Evolutionary conservation across 805 yeast genomes (phyloP).

Genomic region (Saccharomyces paradoxus): DNA sequence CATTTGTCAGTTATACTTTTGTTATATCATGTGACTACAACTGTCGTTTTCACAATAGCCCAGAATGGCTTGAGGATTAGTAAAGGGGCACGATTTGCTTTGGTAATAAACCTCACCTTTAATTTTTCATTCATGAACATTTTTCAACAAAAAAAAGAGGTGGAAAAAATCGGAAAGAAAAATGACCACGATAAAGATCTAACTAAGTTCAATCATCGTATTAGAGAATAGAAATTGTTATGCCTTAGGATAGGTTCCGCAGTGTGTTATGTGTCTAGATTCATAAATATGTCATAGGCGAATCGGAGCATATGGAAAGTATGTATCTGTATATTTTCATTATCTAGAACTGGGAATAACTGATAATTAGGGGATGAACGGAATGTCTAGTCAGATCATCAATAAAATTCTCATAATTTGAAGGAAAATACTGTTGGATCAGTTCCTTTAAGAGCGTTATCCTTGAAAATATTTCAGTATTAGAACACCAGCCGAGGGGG

Average conservation of each 20-base stretch:
- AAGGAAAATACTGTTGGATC: constrained; percentile 1
- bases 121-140: not conserved
- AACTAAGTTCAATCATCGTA: not conserved
- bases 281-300: not conserved
- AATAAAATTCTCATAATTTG: constrained; percentile 3
- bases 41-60: not conserved
- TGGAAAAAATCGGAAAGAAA: not conserved
- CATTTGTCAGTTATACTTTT: not conserved
- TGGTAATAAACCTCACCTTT: not conserved
- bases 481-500: constrained; percentile 23
- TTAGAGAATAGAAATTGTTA: not conserved
- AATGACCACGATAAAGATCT: not conserved
- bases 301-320: not conserved
- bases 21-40: not conserved
- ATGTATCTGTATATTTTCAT: not conserved
- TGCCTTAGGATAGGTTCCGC: not conserved
- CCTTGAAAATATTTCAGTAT: constrained; percentile 17
- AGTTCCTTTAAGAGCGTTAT: constrained; percentile 12
- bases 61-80: not conserved
- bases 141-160: not conserved
- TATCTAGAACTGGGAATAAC: not conserved
- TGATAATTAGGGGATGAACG: constrained; percentile 14
- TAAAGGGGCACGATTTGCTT: not conserved
- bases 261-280: not conserved
- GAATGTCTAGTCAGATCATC: not conserved